A percentile compares a stretch with the other conserved stretches of the same genome.
These are phyloP conservation scores for Panicum miliaceum DNA, from an alignment of 176 grass and related monocot species.

Conservation along the genomic window DNA sequence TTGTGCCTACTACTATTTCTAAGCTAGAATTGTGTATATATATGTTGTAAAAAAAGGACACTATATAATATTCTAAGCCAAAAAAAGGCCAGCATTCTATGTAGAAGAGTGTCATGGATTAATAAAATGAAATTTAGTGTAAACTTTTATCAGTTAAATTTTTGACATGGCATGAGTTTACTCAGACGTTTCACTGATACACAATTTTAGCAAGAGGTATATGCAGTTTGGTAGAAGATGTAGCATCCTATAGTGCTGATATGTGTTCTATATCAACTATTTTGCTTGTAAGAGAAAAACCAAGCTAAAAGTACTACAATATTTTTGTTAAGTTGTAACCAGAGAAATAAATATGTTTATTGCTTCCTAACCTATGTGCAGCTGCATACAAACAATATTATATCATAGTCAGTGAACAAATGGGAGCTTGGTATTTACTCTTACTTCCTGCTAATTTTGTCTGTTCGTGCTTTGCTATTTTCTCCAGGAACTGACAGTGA, in stretches of 20 bases:
- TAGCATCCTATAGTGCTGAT: background rate
- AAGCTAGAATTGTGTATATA: background rate
- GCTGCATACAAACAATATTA: background rate
- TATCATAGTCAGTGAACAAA: background rate
- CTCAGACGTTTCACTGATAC: background rate
- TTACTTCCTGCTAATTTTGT: background rate
- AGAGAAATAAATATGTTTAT: background rate
- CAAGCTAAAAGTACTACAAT: background rate
- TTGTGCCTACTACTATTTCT: background rate
- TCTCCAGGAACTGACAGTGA: background rate
- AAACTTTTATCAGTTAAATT: background rate
- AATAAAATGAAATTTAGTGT: background rate
- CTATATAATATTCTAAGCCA: background rate
- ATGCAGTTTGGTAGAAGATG: background rate
- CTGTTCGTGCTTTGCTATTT: background rate
- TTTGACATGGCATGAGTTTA: background rate
- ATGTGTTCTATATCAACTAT: background rate
- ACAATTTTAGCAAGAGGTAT: conserved; percentile 24
- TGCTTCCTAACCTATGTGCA: background rate
- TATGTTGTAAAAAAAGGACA: background rate
- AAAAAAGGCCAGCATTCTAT: background rate
- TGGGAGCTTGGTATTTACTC: background rate
- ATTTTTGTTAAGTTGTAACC: background rate
- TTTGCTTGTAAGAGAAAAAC: background rate
- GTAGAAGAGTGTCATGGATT: background rate